A percentile compares a stretch with the other conserved stretches of the same genome.
Conservation (phyloP, 2,329 filamentous ascomycete genomes). For the Penicillium sp. region DNA sequence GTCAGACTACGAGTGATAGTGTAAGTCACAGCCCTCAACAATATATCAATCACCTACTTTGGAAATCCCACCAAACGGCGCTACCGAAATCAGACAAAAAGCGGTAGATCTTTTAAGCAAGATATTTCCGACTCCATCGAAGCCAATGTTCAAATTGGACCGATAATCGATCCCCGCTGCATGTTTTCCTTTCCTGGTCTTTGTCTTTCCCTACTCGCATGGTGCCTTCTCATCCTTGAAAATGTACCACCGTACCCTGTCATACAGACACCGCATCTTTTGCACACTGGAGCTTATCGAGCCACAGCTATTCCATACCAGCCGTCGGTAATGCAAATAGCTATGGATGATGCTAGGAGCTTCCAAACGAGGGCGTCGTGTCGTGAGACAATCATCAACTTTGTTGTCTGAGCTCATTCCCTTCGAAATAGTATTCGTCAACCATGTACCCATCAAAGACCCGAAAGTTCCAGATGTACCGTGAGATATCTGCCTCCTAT, state of each 20-base stretch:
- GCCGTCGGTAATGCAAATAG: slow-evolving; percentile 15
- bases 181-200: slow-evolving; percentile 1
- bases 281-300: slow-evolving; percentile 12
- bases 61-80: too few relatives aligned
- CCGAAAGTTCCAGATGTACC: slow-evolving; percentile 9
- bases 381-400: slow-evolving; percentile 16
- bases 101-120: neutral
- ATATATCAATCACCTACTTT: neutral
- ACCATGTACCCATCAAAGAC: slow-evolving; percentile 2
- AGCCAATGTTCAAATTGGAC: slow-evolving; percentile 20
- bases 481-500: slow-evolving; percentile 11
- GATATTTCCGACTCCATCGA: neutral
- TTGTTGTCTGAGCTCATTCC: slow-evolving; percentile 10
- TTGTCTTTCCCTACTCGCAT: neutral
- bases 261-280: slow-evolving; percentile 20
- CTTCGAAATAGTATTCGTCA: slow-evolving; percentile 18
- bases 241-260: slow-evolving; percentile 17
- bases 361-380: neutral
- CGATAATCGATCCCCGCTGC: slow-evolving; percentile 8
- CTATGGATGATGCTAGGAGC: slow-evolving; percentile 15
- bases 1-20: neutral
- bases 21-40: neutral
- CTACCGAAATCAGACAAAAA: neutral
- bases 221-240: slow-evolving; percentile 4
- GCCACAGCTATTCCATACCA: slow-evolving; percentile 13